Conservation (phyloP, 805 yeast species). For the Saturnispora diversa region DNA sequence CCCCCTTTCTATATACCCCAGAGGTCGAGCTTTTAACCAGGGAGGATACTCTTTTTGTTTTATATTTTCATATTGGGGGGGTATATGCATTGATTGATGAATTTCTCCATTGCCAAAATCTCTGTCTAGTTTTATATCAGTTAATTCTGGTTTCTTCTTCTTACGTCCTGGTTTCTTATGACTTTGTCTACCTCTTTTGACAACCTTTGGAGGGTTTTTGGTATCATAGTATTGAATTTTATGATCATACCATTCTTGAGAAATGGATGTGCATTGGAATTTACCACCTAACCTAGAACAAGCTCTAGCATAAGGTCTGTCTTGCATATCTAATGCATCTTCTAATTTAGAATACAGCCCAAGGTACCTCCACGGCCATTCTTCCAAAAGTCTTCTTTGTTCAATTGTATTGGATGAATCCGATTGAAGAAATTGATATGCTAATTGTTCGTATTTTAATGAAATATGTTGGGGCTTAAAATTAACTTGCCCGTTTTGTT, state of each 20-base stretch:
- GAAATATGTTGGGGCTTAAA: conserved; percentile 13
- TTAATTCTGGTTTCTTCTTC: conserved; percentile 18
- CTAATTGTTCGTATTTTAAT: conserved; percentile 48
- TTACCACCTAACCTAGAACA: conserved; percentile 67
- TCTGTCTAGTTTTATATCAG: conserved; percentile 15
- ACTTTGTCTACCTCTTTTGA: conserved; percentile 19
- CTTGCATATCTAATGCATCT: conserved; percentile 70
- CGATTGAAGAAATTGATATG: conserved; percentile 41
- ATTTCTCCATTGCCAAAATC: conserved; percentile 8
- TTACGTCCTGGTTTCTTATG: conserved; percentile 19
- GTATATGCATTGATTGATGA: conserved; percentile 27
- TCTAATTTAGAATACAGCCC: conserved; percentile 69
- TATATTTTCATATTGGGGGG: conserved; percentile 36
- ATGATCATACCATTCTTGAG: conserved; percentile 51
- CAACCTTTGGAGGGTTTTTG: conserved; percentile 1
- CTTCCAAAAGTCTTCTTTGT: conserved; percentile 50
- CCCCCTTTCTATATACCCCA: conserved; percentile 81
- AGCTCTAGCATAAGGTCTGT: conserved; percentile 74
- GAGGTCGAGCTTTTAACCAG: conserved; percentile 74
- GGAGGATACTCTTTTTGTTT: conserved; percentile 47
- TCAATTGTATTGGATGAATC: conserved; percentile 37
- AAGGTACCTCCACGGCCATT: conserved; percentile 75
- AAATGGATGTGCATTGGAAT: conserved; percentile 61
- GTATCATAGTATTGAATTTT: conserved; percentile 59
- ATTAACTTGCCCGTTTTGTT: no score